Conservation (phyloP, 148 eudicot genomes). For the Fagopyrum homotropicum region DNA sequence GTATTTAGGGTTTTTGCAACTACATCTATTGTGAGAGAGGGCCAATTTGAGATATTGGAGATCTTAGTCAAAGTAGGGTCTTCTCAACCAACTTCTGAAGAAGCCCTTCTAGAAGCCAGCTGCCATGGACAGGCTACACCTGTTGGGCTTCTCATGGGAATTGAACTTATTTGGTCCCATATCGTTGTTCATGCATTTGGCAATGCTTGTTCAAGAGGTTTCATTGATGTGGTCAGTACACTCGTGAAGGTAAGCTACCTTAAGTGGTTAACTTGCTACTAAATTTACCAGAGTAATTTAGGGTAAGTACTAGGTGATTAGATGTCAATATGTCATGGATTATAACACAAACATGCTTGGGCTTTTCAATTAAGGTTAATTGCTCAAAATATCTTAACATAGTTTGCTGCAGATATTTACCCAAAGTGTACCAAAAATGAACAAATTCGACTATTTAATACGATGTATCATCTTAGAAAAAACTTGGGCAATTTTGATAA, state of each 20-base stretch:
- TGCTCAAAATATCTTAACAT: too few relatives aligned
- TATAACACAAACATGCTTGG: too few relatives aligned
- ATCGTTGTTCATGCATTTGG: constrained; percentile 75
- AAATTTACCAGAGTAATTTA: background rate
- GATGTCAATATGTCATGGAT: too few relatives aligned
- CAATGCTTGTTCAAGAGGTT: constrained; percentile 86
- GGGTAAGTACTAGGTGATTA: too few relatives aligned
- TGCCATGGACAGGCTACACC: constrained; percentile 55
- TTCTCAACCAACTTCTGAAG: constrained; percentile 91
- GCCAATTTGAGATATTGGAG: constrained; percentile 65
- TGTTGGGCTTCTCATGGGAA: constrained; percentile 55
- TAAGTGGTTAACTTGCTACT: background rate
- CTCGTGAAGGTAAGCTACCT: constrained; percentile 63
- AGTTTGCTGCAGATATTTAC: too few relatives aligned
- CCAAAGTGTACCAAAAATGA: too few relatives aligned
- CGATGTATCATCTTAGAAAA: too few relatives aligned
- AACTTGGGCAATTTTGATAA: too few relatives aligned
- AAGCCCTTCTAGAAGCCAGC: constrained; percentile 86
- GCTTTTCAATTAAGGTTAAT: too few relatives aligned
- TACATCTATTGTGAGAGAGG: constrained; percentile 81
- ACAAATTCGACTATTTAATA: too few relatives aligned
- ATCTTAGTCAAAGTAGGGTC: constrained; percentile 82
- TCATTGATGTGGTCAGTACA: constrained; percentile 51
- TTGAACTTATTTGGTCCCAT: constrained; percentile 82
- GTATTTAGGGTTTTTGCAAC: constrained; percentile 76